These are phyloP conservation scores for Avena eriantha DNA, from an alignment of 176 grass and related monocot species.

Conservation along the genomic window DNA sequence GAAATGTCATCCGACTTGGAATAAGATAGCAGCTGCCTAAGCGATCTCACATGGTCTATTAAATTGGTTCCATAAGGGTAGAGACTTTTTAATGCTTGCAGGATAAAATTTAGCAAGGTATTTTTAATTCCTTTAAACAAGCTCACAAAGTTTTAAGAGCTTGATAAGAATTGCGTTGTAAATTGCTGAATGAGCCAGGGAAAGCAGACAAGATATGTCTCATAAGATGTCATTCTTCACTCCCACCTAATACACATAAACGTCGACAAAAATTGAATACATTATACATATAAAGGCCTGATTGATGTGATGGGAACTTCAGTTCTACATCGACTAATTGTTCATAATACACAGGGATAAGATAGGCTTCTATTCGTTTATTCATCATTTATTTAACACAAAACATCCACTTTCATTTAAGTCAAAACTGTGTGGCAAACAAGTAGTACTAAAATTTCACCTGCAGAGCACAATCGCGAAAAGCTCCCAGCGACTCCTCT, in stretches of 20 bases:
- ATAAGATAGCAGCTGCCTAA: not conserved
- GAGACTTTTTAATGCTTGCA: conserved; percentile 12
- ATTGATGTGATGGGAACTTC: not conserved
- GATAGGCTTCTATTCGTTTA: too few species aligned
- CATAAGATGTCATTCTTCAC: not conserved
- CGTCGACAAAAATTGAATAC: not conserved
- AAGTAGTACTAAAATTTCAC: conserved; percentile 48
- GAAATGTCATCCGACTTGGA: not conserved
- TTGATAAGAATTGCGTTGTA: not conserved
- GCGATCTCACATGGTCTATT: conserved; percentile 13
- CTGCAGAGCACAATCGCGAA: conserved; percentile 90
- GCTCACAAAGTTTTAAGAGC: not conserved
- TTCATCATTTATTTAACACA: too few species aligned
- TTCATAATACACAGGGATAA: too few species aligned
- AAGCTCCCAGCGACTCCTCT: conserved; percentile 65
- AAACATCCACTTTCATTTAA: not conserved
- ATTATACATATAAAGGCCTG: not conserved
- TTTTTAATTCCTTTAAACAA: not conserved
- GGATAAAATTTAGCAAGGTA: not conserved
- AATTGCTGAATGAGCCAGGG: not conserved
- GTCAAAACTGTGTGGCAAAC: conserved; percentile 17
- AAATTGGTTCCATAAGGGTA: not conserved
- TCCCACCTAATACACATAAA: not conserved
- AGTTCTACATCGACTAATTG: too few species aligned
- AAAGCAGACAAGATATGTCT: not conserved